A percentile compares a stretch with the other conserved stretches of the same genome.
Evolutionary conservation across 768 basidiomycete genomes (phyloP).

Genomic region (Xerocomus brunneocitrinus): DNA sequence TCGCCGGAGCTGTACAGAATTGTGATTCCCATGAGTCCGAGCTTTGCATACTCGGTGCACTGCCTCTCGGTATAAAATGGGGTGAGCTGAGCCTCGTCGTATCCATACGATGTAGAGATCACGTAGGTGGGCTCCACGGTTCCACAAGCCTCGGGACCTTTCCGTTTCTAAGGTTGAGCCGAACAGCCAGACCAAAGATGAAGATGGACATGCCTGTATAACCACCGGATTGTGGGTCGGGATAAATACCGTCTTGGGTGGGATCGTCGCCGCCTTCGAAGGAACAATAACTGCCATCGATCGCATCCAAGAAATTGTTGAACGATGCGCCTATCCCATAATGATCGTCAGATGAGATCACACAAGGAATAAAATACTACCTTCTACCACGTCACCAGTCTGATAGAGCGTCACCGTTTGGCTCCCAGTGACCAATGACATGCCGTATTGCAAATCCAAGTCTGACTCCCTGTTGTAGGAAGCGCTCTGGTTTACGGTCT

Average conservation of each 20-base stretch:
- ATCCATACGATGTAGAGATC: conserved; percentile 41
- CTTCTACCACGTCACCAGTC: conserved; percentile 25
- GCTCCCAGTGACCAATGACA: conserved; percentile 28
- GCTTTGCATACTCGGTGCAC: conserved; percentile 45
- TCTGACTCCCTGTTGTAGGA: conserved; percentile 26
- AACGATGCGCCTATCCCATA: conserved; percentile 23
- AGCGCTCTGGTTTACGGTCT: conserved; percentile 17
- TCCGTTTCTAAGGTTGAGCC: neutral
- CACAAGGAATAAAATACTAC: conserved; percentile 4
- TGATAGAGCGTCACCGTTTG: conserved; percentile 33
- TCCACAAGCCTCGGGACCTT: conserved; percentile 33
- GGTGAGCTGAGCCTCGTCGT: conserved; percentile 35
- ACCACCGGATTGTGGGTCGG: conserved; percentile 18
- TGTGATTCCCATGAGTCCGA: conserved; percentile 36
- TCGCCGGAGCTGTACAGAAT: conserved; percentile 33
- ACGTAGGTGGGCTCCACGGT: conserved; percentile 36
- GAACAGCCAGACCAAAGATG: neutral
- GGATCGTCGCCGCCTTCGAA: conserved; percentile 35
- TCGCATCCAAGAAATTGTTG: conserved; percentile 33
- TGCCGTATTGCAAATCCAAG: conserved; percentile 31
- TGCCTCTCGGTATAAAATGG: conserved; percentile 38
- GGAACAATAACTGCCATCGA: conserved; percentile 33
- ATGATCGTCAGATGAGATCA: neutral
- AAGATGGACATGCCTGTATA: conserved; percentile 15
- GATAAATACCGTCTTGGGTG: conserved; percentile 23